Evolutionary conservation across 441 rosid species (phyloP), one percentile per base, ranked within the genome.

Genomic region (Aquilaria agallochum): DNA sequence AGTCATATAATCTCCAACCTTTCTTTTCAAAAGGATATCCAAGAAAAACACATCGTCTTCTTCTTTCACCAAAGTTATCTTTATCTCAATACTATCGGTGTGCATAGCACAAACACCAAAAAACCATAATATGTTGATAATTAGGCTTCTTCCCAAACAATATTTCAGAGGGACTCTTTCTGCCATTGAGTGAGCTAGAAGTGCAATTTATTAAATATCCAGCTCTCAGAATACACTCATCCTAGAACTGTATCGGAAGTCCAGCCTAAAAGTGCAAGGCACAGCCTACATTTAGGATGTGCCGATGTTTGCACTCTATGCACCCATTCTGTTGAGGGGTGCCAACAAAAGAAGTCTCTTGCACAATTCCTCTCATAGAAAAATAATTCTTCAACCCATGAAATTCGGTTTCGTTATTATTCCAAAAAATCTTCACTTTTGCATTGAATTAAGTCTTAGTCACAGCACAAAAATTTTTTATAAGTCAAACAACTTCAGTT

Each of bases 401-500:
- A 50, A 72, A 65, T 9, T 64, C 48, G 0, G 44, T 55, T 1
- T 33, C 72, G 9, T 72, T 68, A 9, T 73, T 74, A 32, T 64
- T 68, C 0, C 61, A 2, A 1, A 59, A 4, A 3, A 13, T 8
- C 0, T 11, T 9, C 0, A 60, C 27, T 2, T 0, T 0, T 2
- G 3, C 15, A 54, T 12, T 1, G n/a, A 48, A 69, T 10, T 73
- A 58, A 2, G 9, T 15, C 0, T 34, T 13, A 1, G 56, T 46
- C 60, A 56, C 60, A 0, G 20, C 1, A 4, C 51, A 0, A 15
- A 65, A 69, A 10, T 4, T 9, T 10, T 53, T 2, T 11, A 56
- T 6, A n/a, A 14, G 5, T 0, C 2, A 2, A 3, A 2, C 0
- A 11, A 57, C 50, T 57, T 68, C 50, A 0, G 7, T 11, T 34